phyloP scores from a whole-genome alignment of 352 stramenopile genomes.

The Globisporangium barbulae region DNA sequence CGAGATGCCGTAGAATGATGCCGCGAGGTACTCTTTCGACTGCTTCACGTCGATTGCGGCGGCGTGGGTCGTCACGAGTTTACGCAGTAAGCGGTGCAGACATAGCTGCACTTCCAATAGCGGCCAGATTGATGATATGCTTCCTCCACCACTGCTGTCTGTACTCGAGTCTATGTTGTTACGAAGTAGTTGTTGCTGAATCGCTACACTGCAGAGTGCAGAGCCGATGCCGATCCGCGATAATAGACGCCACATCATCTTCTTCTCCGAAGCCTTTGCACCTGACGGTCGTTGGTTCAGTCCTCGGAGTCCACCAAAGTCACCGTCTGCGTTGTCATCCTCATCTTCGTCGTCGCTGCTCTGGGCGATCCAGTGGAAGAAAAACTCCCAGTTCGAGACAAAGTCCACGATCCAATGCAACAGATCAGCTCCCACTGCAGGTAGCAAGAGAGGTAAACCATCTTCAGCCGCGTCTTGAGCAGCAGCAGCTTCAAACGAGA shows the following conservation, averaged over 20 bases:
- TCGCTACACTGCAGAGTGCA: constrained; percentile 41
- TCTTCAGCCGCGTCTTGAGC: not conserved
- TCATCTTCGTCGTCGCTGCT: constrained; percentile 17
- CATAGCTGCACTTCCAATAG: constrained; percentile 58
- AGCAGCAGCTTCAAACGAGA: constrained; percentile 36
- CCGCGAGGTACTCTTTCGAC: constrained; percentile 35
- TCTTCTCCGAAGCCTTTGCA: constrained; percentile 8
- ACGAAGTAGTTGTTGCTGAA: constrained; percentile 28
- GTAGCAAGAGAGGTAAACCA: not conserved
- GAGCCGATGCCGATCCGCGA: constrained; percentile 46
- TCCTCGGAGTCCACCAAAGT: constrained; percentile 16
- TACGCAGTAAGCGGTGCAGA: constrained; percentile 45
- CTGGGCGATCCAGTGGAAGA: constrained; percentile 57
- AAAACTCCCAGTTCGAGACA: constrained; percentile 50
- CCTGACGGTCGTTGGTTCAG: not conserved
- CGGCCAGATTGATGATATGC: constrained; percentile 35
- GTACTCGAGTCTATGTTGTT: not conserved
- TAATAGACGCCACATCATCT: constrained; percentile 39
- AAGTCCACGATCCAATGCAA: constrained; percentile 37
- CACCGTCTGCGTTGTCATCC: constrained; percentile 12
- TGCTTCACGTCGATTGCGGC: constrained; percentile 26
- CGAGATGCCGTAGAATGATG: constrained; percentile 28
- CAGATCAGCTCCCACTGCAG: constrained; percentile 10
- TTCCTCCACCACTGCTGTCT: constrained; percentile 6
- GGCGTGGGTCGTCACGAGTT: constrained; percentile 20